A percentile compares a stretch with the other conserved stretches of the same genome.
Evolutionary conservation across 1,139 yeast genomes (phyloP).

Genomic region (Candida tropicalis): DNA sequence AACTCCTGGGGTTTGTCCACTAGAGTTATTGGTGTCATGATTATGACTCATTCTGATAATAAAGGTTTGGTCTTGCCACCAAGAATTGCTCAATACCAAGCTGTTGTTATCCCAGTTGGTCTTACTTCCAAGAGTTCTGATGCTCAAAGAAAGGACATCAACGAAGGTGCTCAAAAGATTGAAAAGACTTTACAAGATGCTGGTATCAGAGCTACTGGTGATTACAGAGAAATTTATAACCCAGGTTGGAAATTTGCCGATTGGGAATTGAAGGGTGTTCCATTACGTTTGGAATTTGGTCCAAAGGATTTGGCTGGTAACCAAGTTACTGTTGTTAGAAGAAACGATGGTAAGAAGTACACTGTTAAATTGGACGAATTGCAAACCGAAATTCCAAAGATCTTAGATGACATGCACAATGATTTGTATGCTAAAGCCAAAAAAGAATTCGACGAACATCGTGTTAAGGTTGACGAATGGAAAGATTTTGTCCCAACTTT

Average conservation of each 20-base stretch:
- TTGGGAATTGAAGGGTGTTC: slow-evolving; percentile 95
- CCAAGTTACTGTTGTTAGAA: slow-evolving; percentile 87
- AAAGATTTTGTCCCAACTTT: slow-evolving; percentile 91
- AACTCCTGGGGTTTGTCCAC: slow-evolving; percentile 99
- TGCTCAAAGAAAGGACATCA: slow-evolving; percentile 71
- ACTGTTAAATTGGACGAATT: slow-evolving; percentile 66
- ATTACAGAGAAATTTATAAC: slow-evolving; percentile 90
- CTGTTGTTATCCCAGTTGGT: slow-evolving; percentile 93
- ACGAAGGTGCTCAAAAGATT: slow-evolving; percentile 67
- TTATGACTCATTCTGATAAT: slow-evolving; percentile 98
- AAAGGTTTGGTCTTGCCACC: slow-evolving; percentile 98
- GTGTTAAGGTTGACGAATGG: slow-evolving; percentile 81
- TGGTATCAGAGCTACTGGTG: slow-evolving; percentile 78
- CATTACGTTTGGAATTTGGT: slow-evolving; percentile 92
- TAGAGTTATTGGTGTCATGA: slow-evolving; percentile 98
- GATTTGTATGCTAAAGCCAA: slow-evolving; percentile 81
- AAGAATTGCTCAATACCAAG: slow-evolving; percentile 90
- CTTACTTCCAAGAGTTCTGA: slow-evolving; percentile 82
- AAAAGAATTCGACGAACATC: slow-evolving; percentile 77
- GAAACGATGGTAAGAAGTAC: slow-evolving; percentile 82
- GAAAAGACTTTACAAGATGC: slow-evolving; percentile 58
- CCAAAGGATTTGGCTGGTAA: slow-evolving; percentile 87
- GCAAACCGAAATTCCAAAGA: slow-evolving; percentile 67
- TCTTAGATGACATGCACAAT: slow-evolving; percentile 78
- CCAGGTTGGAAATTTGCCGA: slow-evolving; percentile 99